phyloP scores from a whole-genome alignment of 1,284 basidiomycete genomes.

The Pseudozyma hubeiensis region DNA sequence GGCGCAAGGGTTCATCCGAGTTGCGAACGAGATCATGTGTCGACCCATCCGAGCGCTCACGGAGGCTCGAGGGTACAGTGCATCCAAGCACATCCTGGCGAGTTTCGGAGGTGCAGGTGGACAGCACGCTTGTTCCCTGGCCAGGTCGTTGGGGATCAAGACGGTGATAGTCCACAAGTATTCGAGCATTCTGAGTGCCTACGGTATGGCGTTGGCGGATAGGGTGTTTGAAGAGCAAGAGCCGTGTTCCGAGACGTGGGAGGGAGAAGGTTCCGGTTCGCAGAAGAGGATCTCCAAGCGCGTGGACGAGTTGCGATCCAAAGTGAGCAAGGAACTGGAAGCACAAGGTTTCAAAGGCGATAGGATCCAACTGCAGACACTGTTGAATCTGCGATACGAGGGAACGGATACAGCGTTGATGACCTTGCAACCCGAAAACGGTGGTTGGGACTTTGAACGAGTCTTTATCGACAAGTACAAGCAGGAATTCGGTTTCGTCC shows the following conservation, averaged over 20 bases:
- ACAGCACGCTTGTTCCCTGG: constrained; percentile 90
- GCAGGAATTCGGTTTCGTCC: constrained; percentile 83
- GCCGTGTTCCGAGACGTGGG: constrained; percentile 80
- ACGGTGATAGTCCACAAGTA: constrained; percentile 87
- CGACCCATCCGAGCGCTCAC: constrained; percentile 91
- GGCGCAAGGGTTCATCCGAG: constrained; percentile 76
- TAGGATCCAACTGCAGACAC: constrained; percentile 79
- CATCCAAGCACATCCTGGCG: constrained; percentile 86
- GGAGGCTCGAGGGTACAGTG: constrained; percentile 87
- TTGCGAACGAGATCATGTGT: constrained; percentile 76
- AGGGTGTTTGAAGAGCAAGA: constrained; percentile 82
- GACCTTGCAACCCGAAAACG: constrained; percentile 76
- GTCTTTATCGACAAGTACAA: constrained; percentile 75
- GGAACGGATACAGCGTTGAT: constrained; percentile 90
- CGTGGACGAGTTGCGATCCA: constrained; percentile 72
- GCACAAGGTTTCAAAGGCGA: constrained; percentile 82
- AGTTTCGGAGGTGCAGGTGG: constrained; percentile 92
- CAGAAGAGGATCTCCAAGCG: constrained; percentile 32
- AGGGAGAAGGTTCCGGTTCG: constrained; percentile 10
- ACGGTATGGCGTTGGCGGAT: constrained; percentile 88
- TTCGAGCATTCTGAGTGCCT: constrained; percentile 87
- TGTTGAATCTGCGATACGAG: constrained; percentile 75
- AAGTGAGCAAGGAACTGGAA: constrained; percentile 76
- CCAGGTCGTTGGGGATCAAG: constrained; percentile 81
- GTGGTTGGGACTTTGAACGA: constrained; percentile 79